Base-by-base conservation (phyloP, 768 basidiomycete genomes). In the Fistulinella prunicolor region DNA sequence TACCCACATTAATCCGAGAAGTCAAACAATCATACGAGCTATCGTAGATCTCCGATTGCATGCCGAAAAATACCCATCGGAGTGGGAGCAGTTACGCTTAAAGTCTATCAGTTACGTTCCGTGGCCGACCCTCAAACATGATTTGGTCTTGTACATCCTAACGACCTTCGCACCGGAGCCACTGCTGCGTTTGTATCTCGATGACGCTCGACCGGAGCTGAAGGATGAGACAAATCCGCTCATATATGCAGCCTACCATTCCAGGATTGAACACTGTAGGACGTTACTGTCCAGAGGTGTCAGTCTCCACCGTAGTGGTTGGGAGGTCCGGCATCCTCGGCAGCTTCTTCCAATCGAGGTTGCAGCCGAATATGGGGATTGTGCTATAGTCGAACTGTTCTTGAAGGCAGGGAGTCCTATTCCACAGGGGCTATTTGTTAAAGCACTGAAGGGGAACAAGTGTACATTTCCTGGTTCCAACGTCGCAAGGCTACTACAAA, bases 201-300 rank as follows among this genome's bases (percentile, higher is more conserved):
- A 7, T 7, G 2, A 0, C 16, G 1, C 4, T 1, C 13, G 9
- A 7, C 6, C 16, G 9, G 3, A 23, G 8, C 21, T 8, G 17
- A 46, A 49, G 22, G 23, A 46, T 12, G 49, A 44, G 3, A 50
- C 45, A 1, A 50, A 50, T n/a, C 49, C 38, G 2, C 32, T 50
- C 2, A 20, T 41, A 21, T 50, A 41, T 29, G 44, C 44, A 0
- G 32, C 21, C 1, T 2, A 1, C 26, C 20, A 13, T n/a, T 1
- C 1, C 23, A 19, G 6, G 19, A 10, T 32, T 1, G 37, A 50
- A 16, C 49, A 47, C n/a, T 19, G 23, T 4, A 38, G 10, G 30
- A 28, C 6, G 4, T 23, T 50, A 9, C 6, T 50, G 3, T 42
- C 30, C 1, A 21, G 22, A 12, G 38, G 45, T 23, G 26, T n/a